Base-by-base conservation (phyloP, 805 yeast species). In the Kluyveromyces wickerhamii region DNA sequence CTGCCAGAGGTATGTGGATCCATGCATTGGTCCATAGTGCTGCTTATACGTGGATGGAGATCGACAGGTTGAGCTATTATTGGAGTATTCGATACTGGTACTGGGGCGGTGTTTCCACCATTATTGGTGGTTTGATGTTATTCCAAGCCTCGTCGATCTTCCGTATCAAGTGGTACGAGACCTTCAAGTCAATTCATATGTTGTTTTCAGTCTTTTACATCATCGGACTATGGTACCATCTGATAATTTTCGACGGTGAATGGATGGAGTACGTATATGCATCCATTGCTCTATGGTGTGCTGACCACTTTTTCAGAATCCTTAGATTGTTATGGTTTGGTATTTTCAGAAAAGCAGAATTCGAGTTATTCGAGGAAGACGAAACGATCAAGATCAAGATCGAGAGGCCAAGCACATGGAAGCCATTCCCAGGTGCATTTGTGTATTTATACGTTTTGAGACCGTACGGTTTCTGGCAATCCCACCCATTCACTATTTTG, bases 271-370 rank as follows among this genome's bases (percentile, higher is more conserved):
- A 66, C 62, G 44, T 67, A 19, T 56, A 56, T 34, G 57, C 59
- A 2, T 48, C 69, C 2, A 40, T 62, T 8, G 54, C 48, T 2
- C 44, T 67, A 10, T 69, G 74, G 74, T 65, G 60, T 1, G 64
- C 73, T 42, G 92, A 85, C 50, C 62, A 87, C 32, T 37, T 72
- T 0, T 45, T 71, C 3, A 66, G 94, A 40, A 38, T 76, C 9
- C 54, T 67, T 2, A 66, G 83, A 35, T 54, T 83, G 2, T 29
- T 68, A 11, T 46, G 59, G 22, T 77, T 78, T 40, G 94, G 94
- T 4, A 72, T 67, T 7, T 26, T 26, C 29, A 71, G 75, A 15
- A 52, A 60, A 9, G 81, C 79, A 11, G 62, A 62, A 29, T 48
- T 54, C 11, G 43, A 51, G 17, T 22, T 36, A 21, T 30, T 32